Base-by-base conservation (phyloP, 371 early-diverging fungal species). In the Sporodiniella umbellata region DNA sequence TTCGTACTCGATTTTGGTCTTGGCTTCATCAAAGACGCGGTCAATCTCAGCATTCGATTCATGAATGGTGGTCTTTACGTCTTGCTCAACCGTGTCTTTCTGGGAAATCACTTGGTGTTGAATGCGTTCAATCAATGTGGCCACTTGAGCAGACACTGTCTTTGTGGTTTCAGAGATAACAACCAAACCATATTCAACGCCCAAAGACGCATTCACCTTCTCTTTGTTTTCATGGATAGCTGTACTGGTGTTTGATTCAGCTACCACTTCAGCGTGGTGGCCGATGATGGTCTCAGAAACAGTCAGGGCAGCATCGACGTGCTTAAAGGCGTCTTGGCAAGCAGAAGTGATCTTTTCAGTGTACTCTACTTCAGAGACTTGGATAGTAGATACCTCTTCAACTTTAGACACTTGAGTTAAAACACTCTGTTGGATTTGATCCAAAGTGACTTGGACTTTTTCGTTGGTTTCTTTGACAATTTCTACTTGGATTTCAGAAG, bases 221-320 rank as follows among this genome's bases (percentile, higher is more conserved):
- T 43, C 23, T 1, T 39, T 19, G 10, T 54, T 31, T 4, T 43
- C 30, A n/a, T 33, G 31, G 19, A 43, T 28, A 0, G 42, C 31
- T 45, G 37, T 42, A 21, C 31, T 33, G 7, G 50, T 17, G 17
- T 58, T 14, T 1, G 60, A 56, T 30, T 65, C 61, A 18, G 61
- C 57, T 28, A 57, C 46, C 8, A 56, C 60, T 40, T 56, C 57
- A 19, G 60, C 49, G 11, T 62, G 62, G 18, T 62, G 57, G 21
- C 62, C 54, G 46, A 62, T 53, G 19, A 57, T 26, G 4, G 54
- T 53, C 23, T 62, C 62, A 25, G 62, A 62, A 2, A 48, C 54
- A 15, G 40, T 31, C 33, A 62, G 45, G 14, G 58, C 49, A 42
- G 38, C 46, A 49, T 62, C 50, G 11, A 62, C 15, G 8, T 51